Base-by-base conservation (phyloP, 305 asterid genomes). In the Solanum aculeatissimum region DNA sequence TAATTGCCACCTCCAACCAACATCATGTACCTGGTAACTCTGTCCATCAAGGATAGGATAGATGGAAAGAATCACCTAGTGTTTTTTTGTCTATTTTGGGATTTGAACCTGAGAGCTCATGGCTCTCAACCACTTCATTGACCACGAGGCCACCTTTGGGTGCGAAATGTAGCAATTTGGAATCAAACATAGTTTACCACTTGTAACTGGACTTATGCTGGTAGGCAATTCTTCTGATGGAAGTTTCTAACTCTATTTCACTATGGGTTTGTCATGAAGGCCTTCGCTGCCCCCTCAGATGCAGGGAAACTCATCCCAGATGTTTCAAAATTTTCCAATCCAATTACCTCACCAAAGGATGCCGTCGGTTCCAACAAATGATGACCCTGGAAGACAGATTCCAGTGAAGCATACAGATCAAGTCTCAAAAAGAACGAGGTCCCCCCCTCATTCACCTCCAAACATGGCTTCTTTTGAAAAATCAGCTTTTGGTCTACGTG, bases 401-500 rank as follows among this genome's bases (percentile, higher is more conserved):
- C 92, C 90, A 85, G 60, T 85, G 75, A 89, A 86, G 87, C 85
- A 89, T 88, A 89, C 85, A 19, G 93, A 90, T 87, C 93, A 91
- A 82, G 91, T 83, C 84, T 87, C 93, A 78, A 96, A 94, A 87
- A 87, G 97, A 88, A 90, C 92, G 72, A 96, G 97, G 89, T 94
- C 98, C 53, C 97, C 99, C 53, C 88, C 92, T 85, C 83, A 62
- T 75, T 88, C 91, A 60, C 80, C 91, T 85, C 80, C 84, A 2
- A 35, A 81, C 81, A 90, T 83, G 80, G 89, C 84, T 85, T 87
- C 92, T 66, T 63, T 77, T 6, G 91, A 83, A 47, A 85, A 90
- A 66, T 86, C 90, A 83, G 83, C 78, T 84, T 83, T 80, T 75
- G 82, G 84, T 81, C 85, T 81, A 40, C 87, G 87, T 85, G 89